Base-by-base conservation (phyloP, 768 basidiomycete species). In the Chalciporus pseudorubinellus region DNA sequence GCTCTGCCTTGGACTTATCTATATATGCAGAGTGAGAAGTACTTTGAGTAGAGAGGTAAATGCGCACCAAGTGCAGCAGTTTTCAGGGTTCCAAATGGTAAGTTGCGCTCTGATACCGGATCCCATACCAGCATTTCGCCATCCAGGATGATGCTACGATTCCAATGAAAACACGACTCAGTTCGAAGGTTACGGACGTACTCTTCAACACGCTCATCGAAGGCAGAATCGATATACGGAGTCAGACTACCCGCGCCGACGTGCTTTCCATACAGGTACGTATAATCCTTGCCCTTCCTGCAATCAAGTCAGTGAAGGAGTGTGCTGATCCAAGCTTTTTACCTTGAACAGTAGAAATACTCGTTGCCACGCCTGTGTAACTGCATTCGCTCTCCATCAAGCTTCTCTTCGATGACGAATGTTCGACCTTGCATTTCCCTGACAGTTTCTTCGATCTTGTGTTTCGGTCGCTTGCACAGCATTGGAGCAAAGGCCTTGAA, bases 51-150 rank as follows among this genome's bases (percentile, higher is more conserved):
- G 50, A 34, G n/a, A 19, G 7, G 3, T 3, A 1, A 26, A n/a
- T 16, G 55, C 75, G 38, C 52, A 92, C 92, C 89, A 14, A 87
- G 73, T 0, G 95, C 95, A 39, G 93, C 92, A 0, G 93, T 91
- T 70, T 99, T 99, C 44, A 99, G 73, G 0, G 84, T 89, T 2
- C 97, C 97, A 55, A 99, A 98, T 0, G 95, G 92, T 18, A 97
- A 73, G 62, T 92, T 90, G 19, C 90, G 83, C 60, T 88, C 86
- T 1, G 91, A 85, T 3, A 88, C 76, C 0, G 95, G 95, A 68
- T 98, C 97, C 89, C 90, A 98, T 3, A 98, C 95, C 28, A 99
- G 74, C 95, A 99, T 98, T 68, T 99, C 97, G 0, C 97, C 97
- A 59, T 99, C 97, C 13, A 99, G 69, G 42, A 98, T 91, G 59